Percentiles rank a stretch among this genome's conserved stretches.
Conservation (phyloP, 2,329 filamentous ascomycete species). For the Ophiognomonia clavigignenti-juglandacearum region DNA sequence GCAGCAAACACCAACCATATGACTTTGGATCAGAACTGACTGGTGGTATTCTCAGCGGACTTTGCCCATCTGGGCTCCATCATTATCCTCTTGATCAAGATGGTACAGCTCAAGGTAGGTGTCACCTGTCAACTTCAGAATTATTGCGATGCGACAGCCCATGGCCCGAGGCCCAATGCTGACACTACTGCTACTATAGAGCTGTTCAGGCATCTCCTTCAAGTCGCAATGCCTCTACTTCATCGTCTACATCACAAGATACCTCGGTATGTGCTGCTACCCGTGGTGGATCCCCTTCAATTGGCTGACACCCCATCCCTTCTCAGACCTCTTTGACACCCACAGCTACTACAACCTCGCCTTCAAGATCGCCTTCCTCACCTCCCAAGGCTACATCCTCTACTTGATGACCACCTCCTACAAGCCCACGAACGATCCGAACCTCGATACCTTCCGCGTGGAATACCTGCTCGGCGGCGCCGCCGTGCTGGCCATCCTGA, state of each 20-base stretch:
- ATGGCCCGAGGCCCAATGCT: constrained; percentile 8
- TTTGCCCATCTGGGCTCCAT: constrained; percentile 94
- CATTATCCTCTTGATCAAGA: constrained; percentile 93
- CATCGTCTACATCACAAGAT: constrained; percentile 88
- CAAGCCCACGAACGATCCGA: constrained; percentile 95
- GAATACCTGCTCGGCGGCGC: constrained; percentile 87
- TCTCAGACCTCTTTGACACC: constrained; percentile 79
- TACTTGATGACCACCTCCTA: constrained; percentile 98
- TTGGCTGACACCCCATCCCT: not conserved
- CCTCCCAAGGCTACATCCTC: constrained; percentile 84
- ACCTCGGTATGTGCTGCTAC: constrained; percentile 60
- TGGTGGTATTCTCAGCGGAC: constrained; percentile 60
- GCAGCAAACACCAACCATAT: too few relatives aligned
- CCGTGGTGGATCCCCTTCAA: constrained; percentile 4
- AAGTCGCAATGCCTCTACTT: constrained; percentile 96
- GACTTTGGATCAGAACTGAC: not conserved
- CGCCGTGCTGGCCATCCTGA: constrained; percentile 70
- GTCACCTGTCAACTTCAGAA: not conserved
- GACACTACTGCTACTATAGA: constrained; percentile 49
- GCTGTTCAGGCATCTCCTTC: constrained; percentile 96
- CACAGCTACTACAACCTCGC: constrained; percentile 83
- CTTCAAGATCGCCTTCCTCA: constrained; percentile 96
- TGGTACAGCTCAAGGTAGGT: constrained; percentile 83
- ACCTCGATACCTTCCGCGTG: constrained; percentile 94
- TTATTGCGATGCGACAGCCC: not conserved